Conservation (phyloP, 768 basidiomycete genomes). For the Trametes villosa region DNA sequence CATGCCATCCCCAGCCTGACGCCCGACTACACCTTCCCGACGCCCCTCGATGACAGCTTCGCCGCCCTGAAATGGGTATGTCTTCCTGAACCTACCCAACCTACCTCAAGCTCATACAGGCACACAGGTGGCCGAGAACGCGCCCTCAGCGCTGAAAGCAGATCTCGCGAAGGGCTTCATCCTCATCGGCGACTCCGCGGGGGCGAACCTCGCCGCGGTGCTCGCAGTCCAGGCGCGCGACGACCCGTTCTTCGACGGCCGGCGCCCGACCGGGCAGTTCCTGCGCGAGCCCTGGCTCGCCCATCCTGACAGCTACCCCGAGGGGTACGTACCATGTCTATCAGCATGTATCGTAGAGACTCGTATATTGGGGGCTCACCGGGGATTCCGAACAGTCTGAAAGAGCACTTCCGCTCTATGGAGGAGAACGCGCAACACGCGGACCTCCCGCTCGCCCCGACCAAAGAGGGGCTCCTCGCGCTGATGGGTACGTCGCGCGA, state of each 20-base stretch:
- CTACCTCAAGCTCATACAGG: not conserved
- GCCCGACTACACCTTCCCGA: slow-evolving; percentile 32
- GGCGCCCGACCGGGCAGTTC: slow-evolving; percentile 30
- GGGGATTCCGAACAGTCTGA: not conserved
- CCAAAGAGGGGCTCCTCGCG: not conserved
- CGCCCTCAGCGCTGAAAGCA: slow-evolving; percentile 13
- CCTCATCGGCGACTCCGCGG: slow-evolving; percentile 31
- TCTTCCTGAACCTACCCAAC: not conserved
- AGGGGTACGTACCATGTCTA: slow-evolving; percentile 11
- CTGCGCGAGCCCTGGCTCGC: slow-evolving; percentile 28
- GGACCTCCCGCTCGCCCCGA: not conserved
- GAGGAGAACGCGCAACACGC: not conserved
- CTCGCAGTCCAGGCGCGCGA: slow-evolving; percentile 31
- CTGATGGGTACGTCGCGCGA: not conserved
- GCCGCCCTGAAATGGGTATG: slow-evolving; percentile 32
- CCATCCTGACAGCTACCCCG: slow-evolving; percentile 24
- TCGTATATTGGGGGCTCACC: not conserved
- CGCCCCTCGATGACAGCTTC: slow-evolving; percentile 26
- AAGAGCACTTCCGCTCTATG: not conserved
- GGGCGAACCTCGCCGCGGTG: slow-evolving; percentile 31
- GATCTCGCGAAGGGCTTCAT: slow-evolving; percentile 32
- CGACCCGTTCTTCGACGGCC: slow-evolving; percentile 30
- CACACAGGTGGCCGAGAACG: slow-evolving; percentile 18
- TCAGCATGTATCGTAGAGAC: not conserved
- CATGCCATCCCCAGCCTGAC: slow-evolving; percentile 21